These are phyloP conservation scores for Trametes coccinea DNA, from an alignment of 768 basidiomycete species.

Conservation along the genomic window DNA sequence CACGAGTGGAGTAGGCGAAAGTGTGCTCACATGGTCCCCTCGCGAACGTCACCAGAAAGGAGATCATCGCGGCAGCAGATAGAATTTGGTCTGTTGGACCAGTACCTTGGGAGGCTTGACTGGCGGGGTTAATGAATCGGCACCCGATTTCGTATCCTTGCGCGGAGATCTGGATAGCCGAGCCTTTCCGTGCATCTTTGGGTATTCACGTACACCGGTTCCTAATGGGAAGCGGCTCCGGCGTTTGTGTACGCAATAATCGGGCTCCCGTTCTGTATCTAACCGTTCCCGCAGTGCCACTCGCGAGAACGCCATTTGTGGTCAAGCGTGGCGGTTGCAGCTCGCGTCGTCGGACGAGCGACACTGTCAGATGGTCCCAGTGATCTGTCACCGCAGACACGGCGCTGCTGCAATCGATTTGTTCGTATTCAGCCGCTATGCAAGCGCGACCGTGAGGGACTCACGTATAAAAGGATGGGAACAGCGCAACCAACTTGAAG, in stretches of 20 bases:
- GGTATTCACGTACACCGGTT: neutral
- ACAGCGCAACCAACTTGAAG: neutral
- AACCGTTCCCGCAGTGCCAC: neutral
- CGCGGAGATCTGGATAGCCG: conserved; percentile 8
- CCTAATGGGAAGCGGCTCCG: neutral
- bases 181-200: neutral
- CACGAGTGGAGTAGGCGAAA: neutral
- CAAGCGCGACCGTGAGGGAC: neutral
- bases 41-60: neutral
- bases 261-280: neutral
- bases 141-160: neutral
- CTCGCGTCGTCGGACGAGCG: neutral
- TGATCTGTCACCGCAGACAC: neutral
- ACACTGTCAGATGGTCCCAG: neutral
- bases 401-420: neutral
- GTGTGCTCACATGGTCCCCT: conserved; percentile 4
- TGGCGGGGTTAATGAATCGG: conserved; percentile 15
- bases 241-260: neutral
- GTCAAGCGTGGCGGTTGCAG: conserved; percentile 8
- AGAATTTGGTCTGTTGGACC: neutral
- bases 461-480: conserved; percentile 9
- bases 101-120: conserved; percentile 1
- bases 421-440: neutral
- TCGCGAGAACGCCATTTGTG: conserved; percentile 5
- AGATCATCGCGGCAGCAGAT: neutral